Percentiles rank a stretch among this genome's conserved stretches.
These are phyloP conservation scores for Parathielavia hyrcaniae DNA, from an alignment of 495 filamentous ascomycete species.

Conservation along the genomic window DNA sequence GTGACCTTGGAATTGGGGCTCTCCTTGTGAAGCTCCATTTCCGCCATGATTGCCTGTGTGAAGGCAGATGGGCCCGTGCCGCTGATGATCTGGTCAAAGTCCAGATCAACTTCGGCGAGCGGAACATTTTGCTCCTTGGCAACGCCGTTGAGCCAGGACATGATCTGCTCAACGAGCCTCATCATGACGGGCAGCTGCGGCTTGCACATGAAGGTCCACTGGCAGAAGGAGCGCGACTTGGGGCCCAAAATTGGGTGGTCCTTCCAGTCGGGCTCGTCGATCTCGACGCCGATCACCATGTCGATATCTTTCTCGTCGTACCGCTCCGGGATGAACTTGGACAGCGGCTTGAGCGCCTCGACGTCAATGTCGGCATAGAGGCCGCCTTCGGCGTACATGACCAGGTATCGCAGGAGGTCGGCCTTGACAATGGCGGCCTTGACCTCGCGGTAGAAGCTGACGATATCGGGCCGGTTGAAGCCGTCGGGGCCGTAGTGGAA, in stretches of 20 bases:
- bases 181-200: conserved; percentile 57
- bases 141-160: conserved; percentile 52
- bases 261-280: conserved; percentile 55
- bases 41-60: conserved; percentile 52
- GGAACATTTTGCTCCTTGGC: conserved; percentile 47
- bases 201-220: conserved; percentile 64
- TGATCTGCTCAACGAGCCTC: conserved; percentile 53
- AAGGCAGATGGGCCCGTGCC: conserved; percentile 64
- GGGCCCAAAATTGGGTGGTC: conserved; percentile 56
- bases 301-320: conserved; percentile 47
- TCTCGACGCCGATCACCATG: conserved; percentile 59
- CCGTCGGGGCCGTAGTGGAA: conserved; percentile 51
- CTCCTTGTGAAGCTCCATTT: conserved; percentile 44
- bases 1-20: conserved; percentile 29
- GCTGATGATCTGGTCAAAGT: conserved; percentile 62
- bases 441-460: conserved; percentile 50
- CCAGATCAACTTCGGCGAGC: conserved; percentile 51
- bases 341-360: conserved; percentile 44
- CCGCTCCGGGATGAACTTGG: conserved; percentile 48
- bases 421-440: conserved; percentile 56
- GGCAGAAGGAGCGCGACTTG: conserved; percentile 59
- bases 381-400: conserved; percentile 53
- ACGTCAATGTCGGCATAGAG: conserved; percentile 56
- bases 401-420: conserved; percentile 54
- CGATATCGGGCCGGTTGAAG: conserved; percentile 55